These are phyloP conservation scores for Lipomyces starkeyi DNA, from an alignment of 805 yeast species.

Conservation along the genomic window DNA sequence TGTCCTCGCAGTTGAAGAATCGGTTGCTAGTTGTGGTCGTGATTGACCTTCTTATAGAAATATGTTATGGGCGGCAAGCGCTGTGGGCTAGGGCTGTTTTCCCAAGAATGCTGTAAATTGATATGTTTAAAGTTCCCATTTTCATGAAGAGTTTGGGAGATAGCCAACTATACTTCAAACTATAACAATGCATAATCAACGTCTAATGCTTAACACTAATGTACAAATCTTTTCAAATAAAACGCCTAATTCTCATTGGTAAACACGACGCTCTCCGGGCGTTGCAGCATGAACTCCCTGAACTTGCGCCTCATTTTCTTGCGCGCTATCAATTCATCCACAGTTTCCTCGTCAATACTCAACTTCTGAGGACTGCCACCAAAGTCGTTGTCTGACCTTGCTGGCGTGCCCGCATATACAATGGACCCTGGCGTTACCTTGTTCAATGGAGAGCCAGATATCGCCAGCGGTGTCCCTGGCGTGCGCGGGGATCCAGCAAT, in stretches of 20 bases:
- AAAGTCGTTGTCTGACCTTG: not conserved
- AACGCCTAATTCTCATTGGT: conserved; percentile 14
- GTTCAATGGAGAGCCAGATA: not conserved
- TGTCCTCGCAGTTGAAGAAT: not conserved
- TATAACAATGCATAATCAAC: not conserved
- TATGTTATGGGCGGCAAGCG: not conserved
- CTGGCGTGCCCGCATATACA: not conserved
- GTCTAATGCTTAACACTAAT: not conserved
- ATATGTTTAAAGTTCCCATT: too few relatives aligned
- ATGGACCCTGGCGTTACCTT: not conserved
- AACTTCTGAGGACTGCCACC: conserved; percentile 3
- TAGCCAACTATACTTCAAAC: not conserved
- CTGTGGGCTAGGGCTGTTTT: not conserved
- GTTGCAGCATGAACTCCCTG: conserved; percentile 6
- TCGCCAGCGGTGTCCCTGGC: not conserved
- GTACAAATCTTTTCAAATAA: not conserved
- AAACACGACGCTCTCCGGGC: conserved; percentile 16
- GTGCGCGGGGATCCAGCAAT: conserved; percentile 1
- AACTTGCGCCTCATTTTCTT: conserved; percentile 16
- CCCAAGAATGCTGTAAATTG: too few relatives aligned
- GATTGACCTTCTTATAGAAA: too few relatives aligned
- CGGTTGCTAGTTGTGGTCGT: not conserved
- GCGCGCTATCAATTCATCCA: conserved; percentile 23
- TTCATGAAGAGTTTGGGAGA: too few relatives aligned
- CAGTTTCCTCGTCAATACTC: conserved; percentile 23